These are phyloP conservation scores for Cercophora scortea DNA, from an alignment of 495 filamentous ascomycete genomes.

Conservation along the genomic window DNA sequence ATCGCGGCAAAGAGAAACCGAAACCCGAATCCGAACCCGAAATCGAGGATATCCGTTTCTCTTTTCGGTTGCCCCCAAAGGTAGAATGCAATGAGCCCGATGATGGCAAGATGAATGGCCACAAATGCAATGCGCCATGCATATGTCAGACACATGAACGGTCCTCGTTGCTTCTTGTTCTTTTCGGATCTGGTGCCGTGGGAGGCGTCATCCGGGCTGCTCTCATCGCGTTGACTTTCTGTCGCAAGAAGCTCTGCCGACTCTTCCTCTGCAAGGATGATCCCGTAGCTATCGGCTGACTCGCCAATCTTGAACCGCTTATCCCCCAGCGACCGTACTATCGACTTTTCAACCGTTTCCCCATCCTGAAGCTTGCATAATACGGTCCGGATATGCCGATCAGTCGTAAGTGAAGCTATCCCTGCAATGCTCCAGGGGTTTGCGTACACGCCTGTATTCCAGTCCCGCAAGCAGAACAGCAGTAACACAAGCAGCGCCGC, in stretches of 20 bases:
- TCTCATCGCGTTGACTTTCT: background rate
- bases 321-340: background rate
- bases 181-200: no score
- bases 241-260: background rate
- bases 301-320: background rate
- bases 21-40: background rate
- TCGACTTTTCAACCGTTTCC: background rate
- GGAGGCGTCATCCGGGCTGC: background rate
- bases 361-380: background rate
- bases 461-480: background rate
- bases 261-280: background rate
- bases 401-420: background rate
- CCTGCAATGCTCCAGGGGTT: background rate
- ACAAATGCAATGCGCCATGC: background rate
- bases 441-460: background rate
- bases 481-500: background rate
- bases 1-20: background rate
- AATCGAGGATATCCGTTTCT: background rate
- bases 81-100: background rate
- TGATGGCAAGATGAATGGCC: background rate
- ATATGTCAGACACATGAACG: no score
- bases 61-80: background rate
- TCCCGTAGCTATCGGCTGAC: background rate
- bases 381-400: background rate
- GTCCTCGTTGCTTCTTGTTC: no score